Base-by-base conservation (phyloP, 805 yeast species). In the Saturnispora silvae region DNA sequence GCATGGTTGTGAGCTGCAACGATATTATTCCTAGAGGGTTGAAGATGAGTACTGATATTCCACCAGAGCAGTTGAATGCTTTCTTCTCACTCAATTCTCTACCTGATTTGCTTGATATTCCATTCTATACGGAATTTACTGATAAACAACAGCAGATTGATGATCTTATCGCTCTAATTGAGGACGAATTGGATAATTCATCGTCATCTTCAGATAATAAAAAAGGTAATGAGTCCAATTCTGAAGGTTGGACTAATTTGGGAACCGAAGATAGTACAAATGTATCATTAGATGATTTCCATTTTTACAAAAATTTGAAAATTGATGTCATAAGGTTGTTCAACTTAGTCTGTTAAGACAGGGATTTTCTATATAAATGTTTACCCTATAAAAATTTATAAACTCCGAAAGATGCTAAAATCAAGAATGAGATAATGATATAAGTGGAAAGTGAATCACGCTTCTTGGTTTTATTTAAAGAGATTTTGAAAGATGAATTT, bases 21-120 rank as follows among this genome's bases (percentile, higher is more conserved):
- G 52, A 52, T 20, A 40, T 50, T 22, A 50, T 51, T 1, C 54
- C 57, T 28, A 40, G 49, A 25, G 37, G 46, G 4, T 40, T 48
- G 30, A 40, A 47, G 20, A 38, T 42, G 18, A 38, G 39, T 16
- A 28, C 48, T n/a, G 29, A 44, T 20, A 11, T 15, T 8, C 11
- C 34, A 20, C 14, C 24, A 8, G 11, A 20, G 6, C 34, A 26
- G 8, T 11, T 24, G 4, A 24, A 18, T 31, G 18, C 20, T 4
- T 36, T 36, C 19, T 31, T 18, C 13, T 18, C 23, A 7, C 9
- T 29, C 5, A 29, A 29, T 19, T 16, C 32, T 18, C 8, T 29
- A 19, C 17, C 17, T 15, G 30, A 28, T 28, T 28, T 28, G 5
- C 14, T 28, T 28, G 15, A 28, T 29, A 18, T 19, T 5, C 9